Base-by-base conservation (phyloP, 139 green algal genomes). In the Marvania coccoides region DNA sequence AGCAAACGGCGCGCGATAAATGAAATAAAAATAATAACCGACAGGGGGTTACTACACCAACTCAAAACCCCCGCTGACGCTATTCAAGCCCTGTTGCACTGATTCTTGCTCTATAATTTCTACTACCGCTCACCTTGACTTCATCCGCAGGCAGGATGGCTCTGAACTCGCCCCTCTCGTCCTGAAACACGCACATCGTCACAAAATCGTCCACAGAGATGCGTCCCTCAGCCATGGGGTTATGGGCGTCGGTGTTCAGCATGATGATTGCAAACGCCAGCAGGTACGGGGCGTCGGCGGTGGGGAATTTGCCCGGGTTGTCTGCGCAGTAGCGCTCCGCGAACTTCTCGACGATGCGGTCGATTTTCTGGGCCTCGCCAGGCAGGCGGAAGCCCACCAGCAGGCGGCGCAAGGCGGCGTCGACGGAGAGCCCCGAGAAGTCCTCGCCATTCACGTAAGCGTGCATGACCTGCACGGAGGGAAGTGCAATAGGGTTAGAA, bases 321-420 rank as follows among this genome's bases (percentile, higher is more conserved):
- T 87, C 78, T 8, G 55, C 30, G 67, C 78, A 90, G 73, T 87
- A 95, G 6, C 78, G 72, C 76, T 80, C 79, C 6, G 95, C 95
- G 82, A 98, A 98, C 83, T 99, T 99, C 78, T 98, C 94, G 89
- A 99, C 97, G 45, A 99, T 79, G 4, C 95, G 78, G 75, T 99
- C 95, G 62, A 99, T 99, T 88, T 99, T 98, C 80, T 98, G 94
- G 0, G 95, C 91, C 79, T 99, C 95, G 3, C 95, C 95, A 9
- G 95, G 94, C 40, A 92, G 69, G 13, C 61, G 74, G 74, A 96
- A 96, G 26, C 63, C 70, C 4, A 40, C 37, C 63, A 96, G 83
- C 35, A 96, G 69, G 30, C 51, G 34, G 42, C 90, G 75, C 46
- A 96, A 74, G 1, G 85, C 86, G 23, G 57, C 69, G 55, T 96